Evolutionary conservation across 148 eudicot genomes (phyloP).

Genomic region (Mesembryanthemum crystallinum): DNA sequence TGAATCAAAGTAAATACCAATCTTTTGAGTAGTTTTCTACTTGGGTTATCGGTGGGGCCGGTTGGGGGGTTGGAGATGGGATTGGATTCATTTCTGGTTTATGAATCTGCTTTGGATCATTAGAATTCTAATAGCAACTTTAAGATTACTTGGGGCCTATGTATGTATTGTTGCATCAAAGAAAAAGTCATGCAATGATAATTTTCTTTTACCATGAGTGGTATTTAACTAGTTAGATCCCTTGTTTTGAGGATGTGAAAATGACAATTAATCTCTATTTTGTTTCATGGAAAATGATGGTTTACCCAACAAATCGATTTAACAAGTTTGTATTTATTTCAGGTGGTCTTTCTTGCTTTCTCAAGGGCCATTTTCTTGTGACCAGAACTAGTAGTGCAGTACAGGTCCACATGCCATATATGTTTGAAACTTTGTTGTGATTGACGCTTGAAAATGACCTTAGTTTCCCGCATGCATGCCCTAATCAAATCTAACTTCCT

Average conservation of each 20-base stretch:
- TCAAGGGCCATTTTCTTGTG: slow-evolving; percentile 23
- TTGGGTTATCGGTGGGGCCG: too few relatives aligned
- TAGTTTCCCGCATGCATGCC: slow-evolving; percentile 21
- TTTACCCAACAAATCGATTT: slow-evolving; percentile 21
- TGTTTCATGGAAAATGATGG: slow-evolving; percentile 24
- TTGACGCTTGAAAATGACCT: slow-evolving; percentile 23
- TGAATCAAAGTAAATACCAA: slow-evolving; percentile 7
- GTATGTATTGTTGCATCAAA: not conserved
- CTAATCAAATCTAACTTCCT: slow-evolving; percentile 26
- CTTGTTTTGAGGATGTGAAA: not conserved
- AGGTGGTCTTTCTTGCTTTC: slow-evolving; percentile 33
- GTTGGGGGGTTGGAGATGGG: too few relatives aligned
- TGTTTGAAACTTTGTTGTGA: slow-evolving; percentile 20
- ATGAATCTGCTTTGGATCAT: not conserved
- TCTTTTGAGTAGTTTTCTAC: too few relatives aligned
- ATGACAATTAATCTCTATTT: slow-evolving; percentile 10
- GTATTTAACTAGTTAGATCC: not conserved
- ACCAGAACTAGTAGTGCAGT: slow-evolving; percentile 5
- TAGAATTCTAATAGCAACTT: not conserved
- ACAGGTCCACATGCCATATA: not conserved
- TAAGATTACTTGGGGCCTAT: not conserved
- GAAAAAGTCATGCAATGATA: not conserved
- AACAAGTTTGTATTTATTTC: slow-evolving; percentile 12
- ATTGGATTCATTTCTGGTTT: not conserved
- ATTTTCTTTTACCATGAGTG: not conserved